A percentile compares a stretch with the other conserved stretches of the same genome.
Evolutionary conservation across 2,329 filamentous ascomycete species (phyloP).

Genomic region (Aureobasidium sp.): DNA sequence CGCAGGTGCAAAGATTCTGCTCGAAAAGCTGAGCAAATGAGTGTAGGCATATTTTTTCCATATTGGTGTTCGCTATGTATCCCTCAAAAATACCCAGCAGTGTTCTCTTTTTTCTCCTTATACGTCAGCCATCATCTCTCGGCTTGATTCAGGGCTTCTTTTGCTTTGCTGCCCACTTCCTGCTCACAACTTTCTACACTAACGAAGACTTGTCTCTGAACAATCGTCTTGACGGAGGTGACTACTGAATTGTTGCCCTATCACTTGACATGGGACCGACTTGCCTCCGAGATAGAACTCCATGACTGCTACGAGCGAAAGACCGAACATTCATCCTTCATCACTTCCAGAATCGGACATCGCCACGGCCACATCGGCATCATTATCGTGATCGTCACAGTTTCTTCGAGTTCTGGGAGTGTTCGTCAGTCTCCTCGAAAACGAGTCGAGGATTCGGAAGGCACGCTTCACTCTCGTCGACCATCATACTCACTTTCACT

Average conservation of each 20-base stretch:
- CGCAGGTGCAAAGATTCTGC: constrained; percentile 41
- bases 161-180: background rate
- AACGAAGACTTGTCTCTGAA: background rate
- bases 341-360: background rate
- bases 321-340: background rate
- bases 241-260: too few species aligned
- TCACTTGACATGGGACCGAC: background rate
- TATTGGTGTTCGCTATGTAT: constrained; percentile 3
- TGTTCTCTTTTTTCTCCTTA: background rate
- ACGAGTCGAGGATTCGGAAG: background rate
- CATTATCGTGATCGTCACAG: background rate
- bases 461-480: background rate
- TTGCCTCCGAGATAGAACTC: background rate
- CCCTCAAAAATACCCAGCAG: constrained; percentile 8
- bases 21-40: constrained; percentile 31
- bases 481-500: background rate
- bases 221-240: background rate
- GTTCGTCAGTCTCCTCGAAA: background rate
- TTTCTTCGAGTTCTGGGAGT: background rate
- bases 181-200: background rate
- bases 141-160: background rate
- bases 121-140: background rate
- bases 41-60: background rate
- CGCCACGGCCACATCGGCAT: background rate
- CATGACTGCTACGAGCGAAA: background rate